These are phyloP conservation scores for Nepenthes gracilis DNA, from an alignment of 148 eudicot genomes.

Conservation along the genomic window DNA sequence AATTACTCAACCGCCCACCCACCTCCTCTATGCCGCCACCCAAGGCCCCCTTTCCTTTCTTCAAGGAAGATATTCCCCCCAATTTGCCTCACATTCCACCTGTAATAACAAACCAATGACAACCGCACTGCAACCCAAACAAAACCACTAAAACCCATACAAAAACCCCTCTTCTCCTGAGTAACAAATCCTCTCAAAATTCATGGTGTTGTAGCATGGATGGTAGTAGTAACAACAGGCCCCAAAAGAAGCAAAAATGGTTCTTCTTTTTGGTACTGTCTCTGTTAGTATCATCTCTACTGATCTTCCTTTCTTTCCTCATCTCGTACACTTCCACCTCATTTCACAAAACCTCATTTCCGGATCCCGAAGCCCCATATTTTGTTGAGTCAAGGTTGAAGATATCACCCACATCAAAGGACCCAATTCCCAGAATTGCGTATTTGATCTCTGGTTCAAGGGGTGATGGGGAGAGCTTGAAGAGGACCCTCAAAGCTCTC, in stretches of 20 bases:
- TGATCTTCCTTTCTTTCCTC: slow-evolving; percentile 25
- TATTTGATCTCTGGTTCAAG: slow-evolving; percentile 65
- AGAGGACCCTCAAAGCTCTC: slow-evolving; percentile 53
- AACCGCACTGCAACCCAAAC: slow-evolving; percentile 2
- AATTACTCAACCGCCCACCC: no score
- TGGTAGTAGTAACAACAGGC: slow-evolving; percentile 14
- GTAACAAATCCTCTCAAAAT: not conserved
- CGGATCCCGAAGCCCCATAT: slow-evolving; percentile 16
- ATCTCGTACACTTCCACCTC: slow-evolving; percentile 24
- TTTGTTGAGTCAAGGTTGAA: slow-evolving; percentile 59
- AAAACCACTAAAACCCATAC: slow-evolving; percentile 3
- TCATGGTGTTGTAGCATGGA: slow-evolving; percentile 9
- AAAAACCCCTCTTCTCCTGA: not conserved
- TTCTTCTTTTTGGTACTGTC: slow-evolving; percentile 24
- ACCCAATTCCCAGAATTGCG: slow-evolving; percentile 43
- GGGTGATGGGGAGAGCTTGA: slow-evolving; percentile 58
- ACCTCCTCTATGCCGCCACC: no score
- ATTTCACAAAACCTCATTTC: slow-evolving; percentile 16
- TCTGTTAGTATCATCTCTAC: slow-evolving; percentile 17
- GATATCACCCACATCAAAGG: slow-evolving; percentile 17
- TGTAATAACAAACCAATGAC: slow-evolving; percentile 16
- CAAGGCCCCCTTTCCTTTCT: no score
- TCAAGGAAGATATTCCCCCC: not conserved
- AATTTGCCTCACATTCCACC: slow-evolving; percentile 13
- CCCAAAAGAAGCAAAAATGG: slow-evolving; percentile 40